These are phyloP conservation scores for Cocos nucifera DNA, from an alignment of 176 grass and related monocot species.

Conservation along the genomic window DNA sequence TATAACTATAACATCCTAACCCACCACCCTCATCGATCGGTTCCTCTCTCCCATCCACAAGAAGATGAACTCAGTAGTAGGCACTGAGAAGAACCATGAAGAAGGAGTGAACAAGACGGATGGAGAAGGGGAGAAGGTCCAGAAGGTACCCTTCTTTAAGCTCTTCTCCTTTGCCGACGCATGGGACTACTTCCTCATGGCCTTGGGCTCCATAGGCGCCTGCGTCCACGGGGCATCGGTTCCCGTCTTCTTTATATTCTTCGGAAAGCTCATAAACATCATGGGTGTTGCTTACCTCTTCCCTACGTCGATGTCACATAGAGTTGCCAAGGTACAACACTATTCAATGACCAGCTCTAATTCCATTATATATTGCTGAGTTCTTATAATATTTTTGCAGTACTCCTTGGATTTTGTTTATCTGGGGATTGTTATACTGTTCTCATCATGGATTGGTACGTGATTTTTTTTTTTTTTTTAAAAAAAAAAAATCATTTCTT, in stretches of 20 bases:
- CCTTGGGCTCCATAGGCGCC: slow-evolving; percentile 67
- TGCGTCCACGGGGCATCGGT: slow-evolving; percentile 95
- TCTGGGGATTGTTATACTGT: slow-evolving; percentile 72
- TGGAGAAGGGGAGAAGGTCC: background rate
- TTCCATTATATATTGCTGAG: background rate
- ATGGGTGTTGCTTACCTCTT: slow-evolving; percentile 94
- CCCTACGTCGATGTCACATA: slow-evolving; percentile 60
- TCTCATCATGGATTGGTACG: slow-evolving; percentile 93
- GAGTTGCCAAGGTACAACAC: slow-evolving; percentile 50
- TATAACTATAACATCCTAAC: too few relatives aligned
- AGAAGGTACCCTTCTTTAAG: slow-evolving; percentile 89
- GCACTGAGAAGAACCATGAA: too few relatives aligned
- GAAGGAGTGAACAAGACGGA: too few relatives aligned
- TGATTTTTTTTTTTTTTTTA: too few relatives aligned
- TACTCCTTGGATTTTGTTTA: slow-evolving; percentile 98
- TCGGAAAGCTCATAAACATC: slow-evolving; percentile 99
- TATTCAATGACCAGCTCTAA: too few relatives aligned
- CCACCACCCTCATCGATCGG: too few relatives aligned
- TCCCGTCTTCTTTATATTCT: slow-evolving; percentile 99
- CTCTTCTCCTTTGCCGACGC: slow-evolving; percentile 92
- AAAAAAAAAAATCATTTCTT: too few relatives aligned
- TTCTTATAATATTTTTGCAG: slow-evolving; percentile 22
- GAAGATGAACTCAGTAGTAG: too few relatives aligned
- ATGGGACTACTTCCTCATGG: slow-evolving; percentile 93
- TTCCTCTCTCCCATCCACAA: too few relatives aligned